These are phyloP conservation scores for Evansstolkia leycettana DNA, from an alignment of 495 filamentous ascomycete species.

Conservation along the genomic window DNA sequence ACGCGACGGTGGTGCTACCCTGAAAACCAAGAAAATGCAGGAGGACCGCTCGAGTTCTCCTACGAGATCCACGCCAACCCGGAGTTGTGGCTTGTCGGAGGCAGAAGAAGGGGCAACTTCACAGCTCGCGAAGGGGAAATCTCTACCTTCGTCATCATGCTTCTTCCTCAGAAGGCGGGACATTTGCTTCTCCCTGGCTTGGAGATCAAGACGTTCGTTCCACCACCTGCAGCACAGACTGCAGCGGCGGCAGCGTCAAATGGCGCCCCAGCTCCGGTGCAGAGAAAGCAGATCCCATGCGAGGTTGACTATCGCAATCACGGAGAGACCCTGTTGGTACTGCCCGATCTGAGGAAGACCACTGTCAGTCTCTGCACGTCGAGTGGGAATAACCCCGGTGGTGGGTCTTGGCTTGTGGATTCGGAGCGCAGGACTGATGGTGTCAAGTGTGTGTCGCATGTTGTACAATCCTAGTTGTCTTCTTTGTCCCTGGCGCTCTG, in stretches of 20 bases:
- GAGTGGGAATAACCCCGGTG: conserved; percentile 38
- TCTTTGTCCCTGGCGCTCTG: conserved; percentile 4
- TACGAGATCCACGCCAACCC: conserved; percentile 69
- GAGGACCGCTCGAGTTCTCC: conserved; percentile 57
- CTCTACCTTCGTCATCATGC: conserved; percentile 44
- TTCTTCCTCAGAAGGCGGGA: conserved; percentile 71
- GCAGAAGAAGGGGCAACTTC: conserved; percentile 67
- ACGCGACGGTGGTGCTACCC: conserved; percentile 65
- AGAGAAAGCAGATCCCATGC: conserved; percentile 38
- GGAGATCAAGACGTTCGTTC: conserved; percentile 54
- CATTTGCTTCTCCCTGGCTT: conserved; percentile 62
- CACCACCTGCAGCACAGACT: conserved; percentile 10
- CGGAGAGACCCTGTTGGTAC: conserved; percentile 63
- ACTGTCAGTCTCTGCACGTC: conserved; percentile 60
- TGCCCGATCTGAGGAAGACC: conserved; percentile 60
- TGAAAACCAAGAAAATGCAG: conserved; percentile 20
- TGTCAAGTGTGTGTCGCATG: neutral
- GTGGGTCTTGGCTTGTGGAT: conserved; percentile 53
- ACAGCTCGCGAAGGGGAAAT: conserved; percentile 40
- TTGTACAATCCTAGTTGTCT: conserved; percentile 4
- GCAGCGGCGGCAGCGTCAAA: conserved; percentile 2
- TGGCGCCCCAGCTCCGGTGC: conserved; percentile 7
- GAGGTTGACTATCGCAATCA: conserved; percentile 73
- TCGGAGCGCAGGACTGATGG: conserved; percentile 25
- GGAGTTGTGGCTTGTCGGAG: conserved; percentile 77